Conservation (phyloP, 176 grass and related monocot species). For the Oryza nivara region DNA sequence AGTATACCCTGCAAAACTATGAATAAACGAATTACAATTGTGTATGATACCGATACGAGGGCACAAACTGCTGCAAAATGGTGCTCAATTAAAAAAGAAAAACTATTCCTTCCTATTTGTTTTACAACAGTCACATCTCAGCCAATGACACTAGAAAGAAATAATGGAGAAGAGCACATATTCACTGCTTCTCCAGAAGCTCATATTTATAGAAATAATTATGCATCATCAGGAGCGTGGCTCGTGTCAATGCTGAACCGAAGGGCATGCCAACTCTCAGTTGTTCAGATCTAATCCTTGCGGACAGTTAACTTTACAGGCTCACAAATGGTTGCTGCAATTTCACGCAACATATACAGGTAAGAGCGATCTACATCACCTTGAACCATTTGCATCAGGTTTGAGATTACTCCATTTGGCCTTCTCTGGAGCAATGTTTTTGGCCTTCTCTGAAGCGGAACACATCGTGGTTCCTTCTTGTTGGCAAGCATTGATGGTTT, state of each 20-base stretch:
- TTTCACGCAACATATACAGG: conserved; percentile 54
- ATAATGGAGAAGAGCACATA: conserved; percentile 53
- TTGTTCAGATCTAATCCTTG: conserved; percentile 62
- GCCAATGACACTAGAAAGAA: conserved; percentile 45
- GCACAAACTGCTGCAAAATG: conserved; percentile 37
- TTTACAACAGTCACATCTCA: conserved; percentile 51
- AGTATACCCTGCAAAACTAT: conserved; percentile 38
- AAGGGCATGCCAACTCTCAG: conserved; percentile 39
- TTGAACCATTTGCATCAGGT: conserved; percentile 35
- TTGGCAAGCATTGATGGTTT: conserved; percentile 21
- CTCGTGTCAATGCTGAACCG: conserved; percentile 41
- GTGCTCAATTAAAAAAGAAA: background rate
- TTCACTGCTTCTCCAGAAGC: conserved; percentile 54
- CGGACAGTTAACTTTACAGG: conserved; percentile 74
- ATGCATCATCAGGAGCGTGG: conserved; percentile 32
- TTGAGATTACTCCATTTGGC: conserved; percentile 32
- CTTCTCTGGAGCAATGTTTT: conserved; percentile 26
- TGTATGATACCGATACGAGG: conserved; percentile 35
- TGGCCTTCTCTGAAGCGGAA: conserved; percentile 23
- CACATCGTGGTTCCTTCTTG: conserved; percentile 17
- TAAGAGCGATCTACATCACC: conserved; percentile 45
- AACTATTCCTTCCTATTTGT: conserved; percentile 52
- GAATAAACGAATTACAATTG: conserved; percentile 49
- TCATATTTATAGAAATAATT: conserved; percentile 42
- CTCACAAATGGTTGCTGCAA: conserved; percentile 53